Conservation (phyloP, 257 asterid species). For the Coffea eugenioides region DNA sequence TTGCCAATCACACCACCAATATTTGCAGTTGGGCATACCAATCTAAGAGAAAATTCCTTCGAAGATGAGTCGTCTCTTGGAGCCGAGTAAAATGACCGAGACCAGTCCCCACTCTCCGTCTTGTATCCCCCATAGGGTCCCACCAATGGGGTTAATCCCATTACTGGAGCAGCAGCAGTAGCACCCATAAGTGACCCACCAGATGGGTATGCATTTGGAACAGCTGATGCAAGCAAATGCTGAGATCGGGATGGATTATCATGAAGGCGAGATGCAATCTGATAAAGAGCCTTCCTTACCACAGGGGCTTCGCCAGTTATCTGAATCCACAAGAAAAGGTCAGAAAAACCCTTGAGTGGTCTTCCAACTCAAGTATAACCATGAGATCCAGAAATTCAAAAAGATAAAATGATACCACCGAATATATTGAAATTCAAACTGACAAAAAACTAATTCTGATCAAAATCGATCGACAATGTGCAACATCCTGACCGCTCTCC, state of each 20-base stretch:
- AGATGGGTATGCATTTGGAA: constrained; percentile 53
- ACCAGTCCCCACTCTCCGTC: constrained; percentile 74
- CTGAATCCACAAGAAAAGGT: constrained; percentile 38
- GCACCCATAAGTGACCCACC: constrained; percentile 67
- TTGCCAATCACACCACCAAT: constrained; percentile 96
- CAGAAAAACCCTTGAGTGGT: not conserved
- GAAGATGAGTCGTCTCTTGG: constrained; percentile 70
- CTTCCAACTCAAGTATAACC: not conserved
- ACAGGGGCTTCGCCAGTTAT: constrained; percentile 74
- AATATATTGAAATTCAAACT: not conserved
- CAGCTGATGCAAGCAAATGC: constrained; percentile 75
- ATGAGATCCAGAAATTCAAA: not conserved
- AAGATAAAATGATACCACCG: too few relatives aligned
- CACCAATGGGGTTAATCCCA: constrained; percentile 74
- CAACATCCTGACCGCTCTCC: not conserved
- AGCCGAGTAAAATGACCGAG: constrained; percentile 64
- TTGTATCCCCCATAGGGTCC: constrained; percentile 86
- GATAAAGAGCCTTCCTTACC: constrained; percentile 79
- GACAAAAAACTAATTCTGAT: not conserved
- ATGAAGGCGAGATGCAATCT: constrained; percentile 76
- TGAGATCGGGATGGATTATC: constrained; percentile 93
- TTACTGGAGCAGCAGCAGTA: constrained; percentile 56
- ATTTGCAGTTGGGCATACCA: constrained; percentile 76
- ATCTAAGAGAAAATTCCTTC: constrained; percentile 73
- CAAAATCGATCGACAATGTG: not conserved